A percentile compares a stretch with the other conserved stretches of the same genome.
phyloP scores from a whole-genome alignment of 257 asterid species.

The Striga asiatica region DNA sequence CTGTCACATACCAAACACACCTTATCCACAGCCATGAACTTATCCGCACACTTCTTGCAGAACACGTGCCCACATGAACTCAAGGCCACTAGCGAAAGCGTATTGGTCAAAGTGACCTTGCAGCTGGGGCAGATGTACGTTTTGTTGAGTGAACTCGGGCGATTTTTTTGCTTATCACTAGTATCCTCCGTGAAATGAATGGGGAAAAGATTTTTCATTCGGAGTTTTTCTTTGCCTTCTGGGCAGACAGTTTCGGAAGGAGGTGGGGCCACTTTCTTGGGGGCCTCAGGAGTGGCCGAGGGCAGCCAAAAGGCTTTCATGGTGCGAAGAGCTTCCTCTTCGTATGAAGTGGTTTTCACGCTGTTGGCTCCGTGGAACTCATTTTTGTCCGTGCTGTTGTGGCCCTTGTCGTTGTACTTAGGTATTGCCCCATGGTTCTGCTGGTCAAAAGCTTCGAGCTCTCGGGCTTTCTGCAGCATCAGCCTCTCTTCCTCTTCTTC shows the following conservation, averaged over 20 bases:
- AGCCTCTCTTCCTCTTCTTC: constrained; percentile 65
- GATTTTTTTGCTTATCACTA: constrained; percentile 33
- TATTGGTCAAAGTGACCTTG: constrained; percentile 77
- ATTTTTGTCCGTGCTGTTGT: constrained; percentile 54
- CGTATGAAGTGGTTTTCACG: constrained; percentile 76
- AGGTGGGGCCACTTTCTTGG: constrained; percentile 68
- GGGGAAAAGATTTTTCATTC: constrained; percentile 66
- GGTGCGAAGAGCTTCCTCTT: constrained; percentile 91
- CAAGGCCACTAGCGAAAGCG: constrained; percentile 58
- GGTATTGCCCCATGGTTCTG: constrained; percentile 93
- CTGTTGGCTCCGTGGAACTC: constrained; percentile 96
- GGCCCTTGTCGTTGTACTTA: constrained; percentile 57
- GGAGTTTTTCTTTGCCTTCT: constrained; percentile 79
- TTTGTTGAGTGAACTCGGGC: constrained; percentile 49
- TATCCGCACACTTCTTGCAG: constrained; percentile 90
- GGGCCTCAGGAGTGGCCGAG: constrained; percentile 91
- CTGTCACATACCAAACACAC: constrained; percentile 74
- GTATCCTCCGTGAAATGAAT: constrained; percentile 52
- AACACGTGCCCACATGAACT: constrained; percentile 87
- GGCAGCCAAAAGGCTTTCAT: constrained; percentile 99
- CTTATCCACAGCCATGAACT: constrained; percentile 69
- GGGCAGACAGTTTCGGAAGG: constrained; percentile 67
- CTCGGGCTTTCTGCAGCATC: constrained; percentile 48
- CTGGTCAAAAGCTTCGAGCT: constrained; percentile 81
- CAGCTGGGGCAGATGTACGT: constrained; percentile 82